phyloP scores from a whole-genome alignment of 257 asterid genomes.

The Oldenlandia corymbosa region DNA sequence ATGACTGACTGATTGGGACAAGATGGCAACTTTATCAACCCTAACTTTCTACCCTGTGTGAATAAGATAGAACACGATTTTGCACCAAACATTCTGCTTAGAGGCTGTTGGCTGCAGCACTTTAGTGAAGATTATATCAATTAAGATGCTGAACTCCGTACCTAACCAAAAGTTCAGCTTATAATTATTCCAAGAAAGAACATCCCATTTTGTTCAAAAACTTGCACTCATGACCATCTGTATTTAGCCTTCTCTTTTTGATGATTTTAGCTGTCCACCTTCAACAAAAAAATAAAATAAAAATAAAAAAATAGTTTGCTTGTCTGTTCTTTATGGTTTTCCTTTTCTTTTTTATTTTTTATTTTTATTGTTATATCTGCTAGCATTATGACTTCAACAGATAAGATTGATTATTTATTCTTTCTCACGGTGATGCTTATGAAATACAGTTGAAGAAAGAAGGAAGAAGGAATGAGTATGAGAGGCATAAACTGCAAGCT shows the following conservation, averaged over 20 bases:
- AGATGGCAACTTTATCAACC: background rate
- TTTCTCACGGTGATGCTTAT: conserved; percentile 4
- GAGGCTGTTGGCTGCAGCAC: background rate
- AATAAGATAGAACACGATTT: no score
- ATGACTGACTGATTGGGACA: background rate
- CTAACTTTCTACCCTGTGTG: background rate
- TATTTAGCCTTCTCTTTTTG: background rate
- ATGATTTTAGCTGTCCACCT: background rate
- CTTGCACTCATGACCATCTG: background rate
- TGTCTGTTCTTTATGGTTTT: background rate
- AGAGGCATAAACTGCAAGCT: conserved; percentile 92
- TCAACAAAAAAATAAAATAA: background rate
- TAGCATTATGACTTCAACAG: background rate
- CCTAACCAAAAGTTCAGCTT: background rate
- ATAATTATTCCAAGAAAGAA: no score
- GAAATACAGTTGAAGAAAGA: conserved; percentile 79
- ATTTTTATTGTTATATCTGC: background rate
- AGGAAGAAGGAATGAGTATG: conserved; percentile 96
- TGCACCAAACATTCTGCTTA: background rate
- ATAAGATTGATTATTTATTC: background rate
- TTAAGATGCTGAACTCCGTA: background rate
- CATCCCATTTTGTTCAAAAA: no score
- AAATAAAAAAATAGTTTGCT: background rate
- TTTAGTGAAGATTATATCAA: no score
- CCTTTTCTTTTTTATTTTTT: background rate